Evolutionary conservation across 2,329 filamentous ascomycete genomes (phyloP), one percentile per base, ranked within the genome.

Genomic region (Rhynchosporium agropyri): DNA sequence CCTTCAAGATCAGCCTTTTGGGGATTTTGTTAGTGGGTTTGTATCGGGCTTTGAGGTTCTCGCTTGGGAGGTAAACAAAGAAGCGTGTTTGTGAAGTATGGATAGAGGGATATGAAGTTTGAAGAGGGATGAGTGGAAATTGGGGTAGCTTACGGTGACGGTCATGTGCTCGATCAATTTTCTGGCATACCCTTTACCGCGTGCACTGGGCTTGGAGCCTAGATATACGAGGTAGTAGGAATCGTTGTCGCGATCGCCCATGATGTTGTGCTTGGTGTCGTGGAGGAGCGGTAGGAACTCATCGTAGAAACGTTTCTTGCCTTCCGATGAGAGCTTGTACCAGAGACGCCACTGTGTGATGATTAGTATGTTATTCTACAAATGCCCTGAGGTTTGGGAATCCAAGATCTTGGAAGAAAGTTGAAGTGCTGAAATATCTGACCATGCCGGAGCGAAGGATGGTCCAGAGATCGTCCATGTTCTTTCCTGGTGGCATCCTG

Each of bases 191-290:
- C 91, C 91, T 69, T 87, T 87, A 54, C 90, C 85, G 65, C 89
- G 84, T 4, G 87, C 85, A 65, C 80, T 81, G 40, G 89, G 86
- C 75, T 87, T 89, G 57, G 89, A 92, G 66, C 91, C 91, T 65
- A 96, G 81, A 76, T 94, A 95, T 54, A 92, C 89, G 60, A 96
- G 85, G 75, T 95, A 95, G 82, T 90, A 95, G 73, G 84, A 87
- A 65, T 89, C 80, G 69, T 80, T 75, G 73, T 91, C 88, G 57
- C 86, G 82, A 45, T 83, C 80, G 28, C 88, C 88, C 75, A 95
- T 83, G 65, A 90, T 81, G 65, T 84, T 81, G 65, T 81, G 78
- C 79, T 93, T 93, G 72, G 88, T 88, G 69, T 87, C 79, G 76
- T 91, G 85, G 67, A 95, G 82, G 51, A 92, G 81, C 15, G 90